Evolutionary conservation across 2,329 filamentous ascomycete genomes (phyloP).

Genomic region (Diplodia intermedia): DNA sequence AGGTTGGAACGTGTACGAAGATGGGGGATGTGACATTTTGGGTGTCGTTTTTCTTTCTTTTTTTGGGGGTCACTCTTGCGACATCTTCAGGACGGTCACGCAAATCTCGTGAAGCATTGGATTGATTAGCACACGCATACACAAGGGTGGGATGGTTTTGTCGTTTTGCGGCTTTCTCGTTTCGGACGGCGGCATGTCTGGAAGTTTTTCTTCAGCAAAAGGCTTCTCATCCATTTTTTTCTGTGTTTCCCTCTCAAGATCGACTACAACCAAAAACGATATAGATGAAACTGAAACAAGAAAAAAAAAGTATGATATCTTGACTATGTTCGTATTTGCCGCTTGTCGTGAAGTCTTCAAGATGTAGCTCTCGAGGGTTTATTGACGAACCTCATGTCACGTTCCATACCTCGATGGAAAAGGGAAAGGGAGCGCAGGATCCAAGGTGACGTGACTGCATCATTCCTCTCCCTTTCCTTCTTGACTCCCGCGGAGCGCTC

Average conservation of each 20-base stretch:
- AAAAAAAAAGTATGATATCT: slow-evolving; percentile 17
- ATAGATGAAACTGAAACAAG: not conserved
- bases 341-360: not conserved
- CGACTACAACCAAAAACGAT: not conserved
- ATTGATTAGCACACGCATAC: not conserved
- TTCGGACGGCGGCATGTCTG: not conserved
- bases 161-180: not conserved
- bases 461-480: not conserved
- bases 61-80: not conserved
- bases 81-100: not conserved
- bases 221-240: not conserved
- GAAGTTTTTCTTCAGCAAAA: not conserved
- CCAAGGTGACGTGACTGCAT: not conserved
- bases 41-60: not conserved
- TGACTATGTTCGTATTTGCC: not conserved
- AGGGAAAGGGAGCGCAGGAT: not conserved
- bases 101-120: slow-evolving; percentile 2
- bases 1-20: not conserved
- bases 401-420: not conserved
- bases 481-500: not conserved
- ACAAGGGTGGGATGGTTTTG: not conserved
- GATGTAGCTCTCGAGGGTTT: not conserved
- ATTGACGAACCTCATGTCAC: not conserved
- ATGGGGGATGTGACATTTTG: not conserved
- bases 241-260: not conserved